Base-by-base conservation (phyloP, 306 rosid genomes). In the Vigna hirtella region DNA sequence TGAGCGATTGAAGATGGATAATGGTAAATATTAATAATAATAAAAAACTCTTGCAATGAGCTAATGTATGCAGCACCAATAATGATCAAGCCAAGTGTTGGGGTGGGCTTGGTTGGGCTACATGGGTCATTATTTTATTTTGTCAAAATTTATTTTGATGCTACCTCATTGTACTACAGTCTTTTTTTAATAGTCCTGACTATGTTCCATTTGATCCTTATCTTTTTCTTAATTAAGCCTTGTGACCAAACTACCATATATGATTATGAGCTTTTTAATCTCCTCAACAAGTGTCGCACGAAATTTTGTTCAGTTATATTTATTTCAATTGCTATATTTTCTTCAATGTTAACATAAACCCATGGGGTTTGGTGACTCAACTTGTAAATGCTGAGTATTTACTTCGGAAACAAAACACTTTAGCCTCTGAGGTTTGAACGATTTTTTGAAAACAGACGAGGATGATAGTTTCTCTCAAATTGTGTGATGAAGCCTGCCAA, bases 231-330 rank as follows among this genome's bases (percentile, higher is more conserved):
- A 7, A 2, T 38, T 22, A 10, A 38, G n/a, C 77, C 47, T 58
- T 7, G 30, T 26, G 17, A 43, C 13, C 45, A 42, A 38, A 56
- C 53, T 36, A 55, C 55, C n/a, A 56, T 42, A 40, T 20, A 9
- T 20, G 55, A 73, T 53, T 20, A 9, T 20, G 42, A 56, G 28
- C 28, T 73, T 40, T 53, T 53, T 12, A 4, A 18, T 53, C 13
- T 53, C 59, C 28, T 53, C 28, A 53, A 53, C 8, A 72, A 53
- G 32, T 38, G 64, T 49, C 16, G 14, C 77, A 10, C 1, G 38
- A 34, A 55, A 36, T 72, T 20, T 72, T 38, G 9, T 20, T 53
- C 52, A 71, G 64, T 24, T 26, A 28, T 3, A 69, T 69, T 72
- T 20, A 50, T 53, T 36, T 72, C 62, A 51, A n/a, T 12, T 34